A percentile compares a stretch with the other conserved stretches of the same genome.
Evolutionary conservation across 805 yeast species (phyloP).

Genomic region (Candida schatavii): DNA sequence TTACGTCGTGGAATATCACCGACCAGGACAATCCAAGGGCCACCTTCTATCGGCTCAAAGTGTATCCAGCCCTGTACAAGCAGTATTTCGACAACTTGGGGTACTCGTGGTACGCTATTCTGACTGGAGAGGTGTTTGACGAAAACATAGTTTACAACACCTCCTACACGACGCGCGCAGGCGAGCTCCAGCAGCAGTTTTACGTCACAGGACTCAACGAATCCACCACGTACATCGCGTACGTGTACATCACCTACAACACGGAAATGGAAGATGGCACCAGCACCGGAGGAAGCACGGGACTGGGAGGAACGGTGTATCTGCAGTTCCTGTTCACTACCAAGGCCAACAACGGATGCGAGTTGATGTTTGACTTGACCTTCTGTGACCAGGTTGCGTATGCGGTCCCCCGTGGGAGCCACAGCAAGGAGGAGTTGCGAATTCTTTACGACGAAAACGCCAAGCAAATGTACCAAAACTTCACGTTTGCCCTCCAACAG

Average conservation of each 20-base stretch:
- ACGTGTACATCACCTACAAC: constrained; percentile 50
- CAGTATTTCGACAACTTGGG: constrained; percentile 39
- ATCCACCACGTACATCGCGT: constrained; percentile 63
- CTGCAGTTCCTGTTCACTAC: constrained; percentile 57
- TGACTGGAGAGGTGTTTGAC: constrained; percentile 45
- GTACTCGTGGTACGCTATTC: constrained; percentile 70
- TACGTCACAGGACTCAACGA: constrained; percentile 57
- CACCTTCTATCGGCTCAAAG: constrained; percentile 39
- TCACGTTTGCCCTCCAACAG: constrained; percentile 72
- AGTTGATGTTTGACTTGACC: constrained; percentile 66
- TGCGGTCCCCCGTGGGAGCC: constrained; percentile 60
- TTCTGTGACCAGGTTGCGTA: constrained; percentile 85
- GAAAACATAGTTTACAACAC: constrained; percentile 18
- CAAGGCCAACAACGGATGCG: constrained; percentile 55
- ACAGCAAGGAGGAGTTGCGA: constrained; percentile 15
- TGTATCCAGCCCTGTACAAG: constrained; percentile 43
- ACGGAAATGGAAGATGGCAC: constrained; percentile 14
- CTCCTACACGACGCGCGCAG: constrained; percentile 44
- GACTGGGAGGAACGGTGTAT: constrained; percentile 65
- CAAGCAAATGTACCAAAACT: constrained; percentile 52
- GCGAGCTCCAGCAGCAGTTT: constrained; percentile 58
- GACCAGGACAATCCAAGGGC: constrained; percentile 20
- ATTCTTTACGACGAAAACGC: constrained; percentile 66
- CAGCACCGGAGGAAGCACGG: neutral
- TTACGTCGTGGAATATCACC: constrained; percentile 7